Base-by-base conservation (phyloP, 1,284 basidiomycete genomes). In the Anthracocystis panici-leucophaei region DNA sequence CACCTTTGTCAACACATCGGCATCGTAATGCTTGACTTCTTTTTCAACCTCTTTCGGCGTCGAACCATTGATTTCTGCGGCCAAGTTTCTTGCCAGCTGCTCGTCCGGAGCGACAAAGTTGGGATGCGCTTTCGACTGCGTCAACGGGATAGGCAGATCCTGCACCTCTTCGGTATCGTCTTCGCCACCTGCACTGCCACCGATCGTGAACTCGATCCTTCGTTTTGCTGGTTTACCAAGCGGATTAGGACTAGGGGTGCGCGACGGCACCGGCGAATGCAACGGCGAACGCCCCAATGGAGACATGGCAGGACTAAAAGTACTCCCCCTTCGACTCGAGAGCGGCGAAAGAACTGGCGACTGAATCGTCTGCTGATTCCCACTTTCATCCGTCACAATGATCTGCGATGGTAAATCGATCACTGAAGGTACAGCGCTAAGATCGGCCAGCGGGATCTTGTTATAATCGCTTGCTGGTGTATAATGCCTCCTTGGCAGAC, bases 1-100 rank as follows among this genome's bases (percentile, higher is more conserved):
- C 4, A 95, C 91, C 87, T 95, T 96, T 31, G 94, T 95, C 71
- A 95, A 40, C 21, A 60, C 93, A 87, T 94, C 92, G 18, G 92
- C 92, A 86, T 94, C 93, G 82, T 94, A 93, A 86, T 92, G 92
- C 79, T 89, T 90, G 50, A 79, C 91, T 23, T 87, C 83, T 31
- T 85, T 55, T 20, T 68, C 57, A 20, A 65, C 55, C n/a, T 60
- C 25, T 7, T 56, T 33, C 18, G 56, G 25, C 0, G 41, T 56
- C 1, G 52, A 35, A 1, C 20, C 65, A 52, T 31, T 59, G 67
- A 41, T 67, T 51, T 59, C 64, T 1, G 63, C 64, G 1, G 67
- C 73, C 1, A 70, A 4, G 11, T 53, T 56, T 10, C 57, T 41
- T 2, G 73, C 73, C 16, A 63, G 0, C 25, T 62, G 46, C 33